Percentiles rank a stretch among this genome's conserved stretches.
Conservation (phyloP, 2,329 filamentous ascomycete species). For the Triangularia verruculosa region DNA sequence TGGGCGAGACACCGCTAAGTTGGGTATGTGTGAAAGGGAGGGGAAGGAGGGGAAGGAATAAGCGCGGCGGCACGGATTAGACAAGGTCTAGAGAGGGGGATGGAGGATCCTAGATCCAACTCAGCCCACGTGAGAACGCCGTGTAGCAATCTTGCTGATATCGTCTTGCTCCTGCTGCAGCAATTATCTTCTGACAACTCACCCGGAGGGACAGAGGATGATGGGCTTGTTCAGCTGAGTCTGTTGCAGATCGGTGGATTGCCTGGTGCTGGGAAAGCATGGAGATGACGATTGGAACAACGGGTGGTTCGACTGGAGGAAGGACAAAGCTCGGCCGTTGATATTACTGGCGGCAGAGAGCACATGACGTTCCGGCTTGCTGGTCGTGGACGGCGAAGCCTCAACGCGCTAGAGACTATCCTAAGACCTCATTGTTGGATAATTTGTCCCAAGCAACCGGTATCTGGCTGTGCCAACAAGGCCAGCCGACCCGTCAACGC, state of each 20-base stretch:
- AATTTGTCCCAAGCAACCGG: neutral
- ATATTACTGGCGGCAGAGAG: neutral
- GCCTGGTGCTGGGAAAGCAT: neutral
- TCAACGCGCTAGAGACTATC: neutral
- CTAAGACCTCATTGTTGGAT: neutral
- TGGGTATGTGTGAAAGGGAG: neutral
- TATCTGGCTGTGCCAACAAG: neutral
- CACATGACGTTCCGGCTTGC: conserved; percentile 8
- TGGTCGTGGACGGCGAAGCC: neutral
- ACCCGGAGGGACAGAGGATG: conserved; percentile 3
- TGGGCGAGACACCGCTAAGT: conserved; percentile 6
- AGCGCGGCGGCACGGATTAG: neutral
- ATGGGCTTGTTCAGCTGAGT: conserved; percentile 23
- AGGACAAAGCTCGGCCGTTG: conserved; percentile 2
- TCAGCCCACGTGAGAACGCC: conserved; percentile 5
- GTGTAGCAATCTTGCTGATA: neutral
- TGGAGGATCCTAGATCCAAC: neutral
- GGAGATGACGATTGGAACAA: neutral
- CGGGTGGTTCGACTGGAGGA: neutral
- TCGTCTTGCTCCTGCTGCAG: neutral
- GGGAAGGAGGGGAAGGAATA: neutral
- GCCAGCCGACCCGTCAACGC: neutral
- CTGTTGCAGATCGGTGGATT: conserved; percentile 15
- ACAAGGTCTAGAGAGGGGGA: neutral
- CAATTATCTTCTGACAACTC: conserved; percentile 5